phyloP scores from a whole-genome alignment of 345 rosid species.

The Salix koriyanagi region DNA sequence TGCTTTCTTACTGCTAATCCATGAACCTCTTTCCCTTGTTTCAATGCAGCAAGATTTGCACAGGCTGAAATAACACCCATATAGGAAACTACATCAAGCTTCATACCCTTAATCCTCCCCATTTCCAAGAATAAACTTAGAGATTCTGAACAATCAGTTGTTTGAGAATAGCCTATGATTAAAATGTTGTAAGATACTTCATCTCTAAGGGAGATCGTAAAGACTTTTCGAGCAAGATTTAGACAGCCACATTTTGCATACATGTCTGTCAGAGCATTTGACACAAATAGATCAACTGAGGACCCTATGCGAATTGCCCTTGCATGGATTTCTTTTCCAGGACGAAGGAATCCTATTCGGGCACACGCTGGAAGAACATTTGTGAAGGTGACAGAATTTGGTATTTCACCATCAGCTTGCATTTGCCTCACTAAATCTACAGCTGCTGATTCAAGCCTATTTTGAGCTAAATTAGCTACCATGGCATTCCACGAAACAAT shows the following conservation, averaged over 20 bases:
- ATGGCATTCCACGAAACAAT: slow-evolving; percentile 55
- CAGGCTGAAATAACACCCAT: slow-evolving; percentile 57
- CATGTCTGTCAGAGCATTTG: slow-evolving; percentile 48
- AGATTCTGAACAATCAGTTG: slow-evolving; percentile 46
- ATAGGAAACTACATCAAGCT: slow-evolving; percentile 55
- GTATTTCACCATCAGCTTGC: slow-evolving; percentile 34
- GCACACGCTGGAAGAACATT: slow-evolving; percentile 47
- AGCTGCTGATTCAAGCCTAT: slow-evolving; percentile 32
- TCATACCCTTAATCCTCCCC: slow-evolving; percentile 35
- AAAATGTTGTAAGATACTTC: slow-evolving; percentile 57
- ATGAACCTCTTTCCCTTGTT: slow-evolving; percentile 51
- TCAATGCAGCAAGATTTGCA: slow-evolving; percentile 39
- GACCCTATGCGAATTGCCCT: slow-evolving; percentile 32
- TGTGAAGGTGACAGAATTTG: slow-evolving; percentile 40
- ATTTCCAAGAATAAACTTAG: slow-evolving; percentile 49
- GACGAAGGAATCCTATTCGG: slow-evolving; percentile 28
- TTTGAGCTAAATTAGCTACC: slow-evolving; percentile 48
- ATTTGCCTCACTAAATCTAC: slow-evolving; percentile 38
- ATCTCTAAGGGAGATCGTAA: slow-evolving; percentile 41
- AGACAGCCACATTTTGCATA: slow-evolving; percentile 44
- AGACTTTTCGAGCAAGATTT: slow-evolving; percentile 38
- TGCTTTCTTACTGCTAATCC: slow-evolving; percentile 34
- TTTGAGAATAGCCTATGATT: slow-evolving; percentile 44
- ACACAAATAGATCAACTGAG: slow-evolving; percentile 32
- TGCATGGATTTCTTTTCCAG: slow-evolving; percentile 47